Evolutionary conservation across 139 green algal species (phyloP).

Genomic region (Diplosphaera chodatii): DNA sequence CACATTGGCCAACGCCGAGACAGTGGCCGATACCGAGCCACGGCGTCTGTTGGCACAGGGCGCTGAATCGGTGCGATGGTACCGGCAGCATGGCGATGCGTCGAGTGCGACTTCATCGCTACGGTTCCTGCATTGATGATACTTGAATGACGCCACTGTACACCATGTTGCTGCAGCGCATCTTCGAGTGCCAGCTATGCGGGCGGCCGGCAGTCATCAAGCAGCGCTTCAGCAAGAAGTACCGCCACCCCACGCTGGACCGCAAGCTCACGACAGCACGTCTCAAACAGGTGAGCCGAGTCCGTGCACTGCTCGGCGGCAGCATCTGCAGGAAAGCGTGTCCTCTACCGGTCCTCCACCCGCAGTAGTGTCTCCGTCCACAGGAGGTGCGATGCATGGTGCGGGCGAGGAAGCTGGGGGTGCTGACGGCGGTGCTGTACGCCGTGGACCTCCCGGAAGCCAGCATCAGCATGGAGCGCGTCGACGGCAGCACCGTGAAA

Average conservation of each 20-base stretch:
- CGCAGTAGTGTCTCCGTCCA: not conserved
- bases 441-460: conserved; percentile 44
- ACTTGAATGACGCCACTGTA: no score
- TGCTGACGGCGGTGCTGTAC: conserved; percentile 60
- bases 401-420: conserved; percentile 60
- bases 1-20: not conserved
- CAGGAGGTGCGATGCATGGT: conserved; percentile 66
- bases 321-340: no score
- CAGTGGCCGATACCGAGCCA: not conserved
- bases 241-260: conserved; percentile 75
- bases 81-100: no score
- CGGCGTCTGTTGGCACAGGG: conserved; percentile 11
- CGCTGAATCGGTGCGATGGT: conserved; percentile 21
- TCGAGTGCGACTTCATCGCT: no score
- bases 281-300: conserved; percentile 40
- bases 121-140: no score
- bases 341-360: no score
- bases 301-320: no score
- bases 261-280: conserved; percentile 56
- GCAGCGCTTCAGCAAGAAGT: conserved; percentile 81
- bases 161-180: conserved; percentile 32
- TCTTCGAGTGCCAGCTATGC: conserved; percentile 50
- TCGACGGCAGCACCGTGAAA: conserved; percentile 62
- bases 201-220: conserved; percentile 60
- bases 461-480: conserved; percentile 61